Evolutionary conservation across 805 yeast species (phyloP).

Genomic region (Saccharomyces kudriavzevii): DNA sequence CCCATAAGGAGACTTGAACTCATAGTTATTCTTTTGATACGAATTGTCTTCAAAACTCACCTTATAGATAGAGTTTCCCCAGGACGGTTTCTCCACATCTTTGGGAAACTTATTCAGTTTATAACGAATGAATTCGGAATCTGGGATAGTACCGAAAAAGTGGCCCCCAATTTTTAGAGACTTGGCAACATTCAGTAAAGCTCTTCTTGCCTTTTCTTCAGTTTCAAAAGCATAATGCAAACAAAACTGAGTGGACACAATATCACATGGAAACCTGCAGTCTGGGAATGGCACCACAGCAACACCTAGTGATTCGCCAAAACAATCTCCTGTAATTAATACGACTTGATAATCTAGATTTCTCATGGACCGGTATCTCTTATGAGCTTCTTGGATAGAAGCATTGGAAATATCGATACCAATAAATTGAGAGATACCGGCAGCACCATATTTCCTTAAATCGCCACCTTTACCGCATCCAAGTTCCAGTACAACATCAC

Average conservation of each 20-base stretch:
- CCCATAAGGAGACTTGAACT: constrained; percentile 70
- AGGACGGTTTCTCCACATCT: constrained; percentile 46
- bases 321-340: constrained; percentile 89
- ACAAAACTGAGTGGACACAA: constrained; percentile 86
- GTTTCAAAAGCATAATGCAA: constrained; percentile 90
- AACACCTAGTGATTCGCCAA: constrained; percentile 59
- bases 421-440: constrained; percentile 64
- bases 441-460: constrained; percentile 76
- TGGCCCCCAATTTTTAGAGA: constrained; percentile 75
- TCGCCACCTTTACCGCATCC: constrained; percentile 99
- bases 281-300: constrained; percentile 63
- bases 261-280: constrained; percentile 69
- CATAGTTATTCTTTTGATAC: constrained; percentile 54
- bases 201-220: constrained; percentile 66
- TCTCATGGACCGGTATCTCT: constrained; percentile 54
- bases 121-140: constrained; percentile 71
- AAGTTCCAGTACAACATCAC: constrained; percentile 64
- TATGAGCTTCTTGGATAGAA: constrained; percentile 75
- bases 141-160: constrained; percentile 92
- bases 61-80: constrained; percentile 81
- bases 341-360: constrained; percentile 65
- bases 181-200: constrained; percentile 66
- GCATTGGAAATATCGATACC: constrained; percentile 91
- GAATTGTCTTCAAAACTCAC: constrained; percentile 75
- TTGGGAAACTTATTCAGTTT: constrained; percentile 46